Conservation (phyloP, 1,139 yeast genomes). For the Yamadazyma pseudoaaseri region DNA sequence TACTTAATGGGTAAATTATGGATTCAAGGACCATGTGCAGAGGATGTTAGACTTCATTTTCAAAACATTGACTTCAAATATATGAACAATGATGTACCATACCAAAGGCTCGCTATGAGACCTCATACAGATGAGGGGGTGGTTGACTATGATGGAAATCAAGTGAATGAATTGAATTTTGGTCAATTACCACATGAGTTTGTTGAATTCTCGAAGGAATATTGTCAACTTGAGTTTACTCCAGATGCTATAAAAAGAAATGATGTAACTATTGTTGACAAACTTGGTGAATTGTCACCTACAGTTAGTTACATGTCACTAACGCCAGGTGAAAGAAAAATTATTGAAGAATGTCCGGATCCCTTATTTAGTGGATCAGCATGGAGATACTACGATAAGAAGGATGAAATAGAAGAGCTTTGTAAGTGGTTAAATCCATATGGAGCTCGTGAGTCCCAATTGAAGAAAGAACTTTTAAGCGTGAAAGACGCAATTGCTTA, state of each 20-base stretch:
- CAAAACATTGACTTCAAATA: slow-evolving; percentile 6
- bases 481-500: slow-evolving; percentile 54
- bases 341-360: slow-evolving; percentile 64
- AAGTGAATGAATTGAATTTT: slow-evolving; percentile 19
- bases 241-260: slow-evolving; percentile 17
- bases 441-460: slow-evolving; percentile 72
- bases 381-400: slow-evolving; percentile 73
- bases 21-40: slow-evolving; percentile 87
- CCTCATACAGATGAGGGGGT: slow-evolving; percentile 7
- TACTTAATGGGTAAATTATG: slow-evolving; percentile 86
- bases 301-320: slow-evolving; percentile 23
- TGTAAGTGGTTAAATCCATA: slow-evolving; percentile 68
- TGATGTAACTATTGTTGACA: slow-evolving; percentile 24
- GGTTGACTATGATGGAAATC: slow-evolving; percentile 9
- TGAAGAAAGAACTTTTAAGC: slow-evolving; percentile 59
- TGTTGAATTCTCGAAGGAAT: slow-evolving; percentile 17
- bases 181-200: slow-evolving; percentile 18
- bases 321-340: slow-evolving; percentile 56
- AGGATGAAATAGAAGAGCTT: slow-evolving; percentile 57
- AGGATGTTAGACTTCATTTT: slow-evolving; percentile 45
- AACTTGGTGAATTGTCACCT: slow-evolving; percentile 42
- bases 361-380: slow-evolving; percentile 49
- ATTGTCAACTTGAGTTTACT: slow-evolving; percentile 19
- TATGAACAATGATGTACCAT: slow-evolving; percentile 7
- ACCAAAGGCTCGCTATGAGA: slow-evolving; percentile 1